Evolutionary conservation across 306 rosid genomes (phyloP).

Genomic region (Rubus parviflorus): DNA sequence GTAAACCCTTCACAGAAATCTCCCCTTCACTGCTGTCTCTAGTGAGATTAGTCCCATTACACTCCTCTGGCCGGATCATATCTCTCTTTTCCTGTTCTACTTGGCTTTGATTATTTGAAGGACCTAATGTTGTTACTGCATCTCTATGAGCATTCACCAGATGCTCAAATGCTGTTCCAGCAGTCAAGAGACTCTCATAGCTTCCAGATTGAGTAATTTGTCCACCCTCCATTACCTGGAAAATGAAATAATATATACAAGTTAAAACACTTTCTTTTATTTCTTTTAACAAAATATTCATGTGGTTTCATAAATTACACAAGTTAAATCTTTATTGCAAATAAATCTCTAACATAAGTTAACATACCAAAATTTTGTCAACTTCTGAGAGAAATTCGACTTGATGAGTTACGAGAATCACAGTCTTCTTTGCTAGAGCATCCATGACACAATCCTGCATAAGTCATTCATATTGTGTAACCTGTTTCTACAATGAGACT

Average conservation of each 20-base stretch:
- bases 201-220: constrained; percentile 61
- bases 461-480: constrained; percentile 6
- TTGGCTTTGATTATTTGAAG: constrained; percentile 28
- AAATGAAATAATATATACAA: constrained; percentile 9
- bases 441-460: constrained; percentile 73
- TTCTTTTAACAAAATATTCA: neutral
- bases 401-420: constrained; percentile 82
- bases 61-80: constrained; percentile 23
- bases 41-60: constrained; percentile 19
- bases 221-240: constrained; percentile 70
- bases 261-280: neutral
- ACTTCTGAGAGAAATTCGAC: constrained; percentile 73
- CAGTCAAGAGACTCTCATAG: constrained; percentile 57
- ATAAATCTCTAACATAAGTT: neutral
- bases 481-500: constrained; percentile 13
- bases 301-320: neutral
- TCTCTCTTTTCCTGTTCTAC: constrained; percentile 24
- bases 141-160: constrained; percentile 83
- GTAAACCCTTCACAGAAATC: constrained; percentile 28
- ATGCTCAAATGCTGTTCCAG: constrained; percentile 69
- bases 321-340: neutral
- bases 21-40: constrained; percentile 38
- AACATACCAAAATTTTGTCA: constrained; percentile 62
- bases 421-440: constrained; percentile 58
- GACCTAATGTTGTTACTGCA: constrained; percentile 35